These are phyloP conservation scores for Sporothrix sp. DNA, from an alignment of 2,329 filamentous ascomycete genomes.

Conservation along the genomic window DNA sequence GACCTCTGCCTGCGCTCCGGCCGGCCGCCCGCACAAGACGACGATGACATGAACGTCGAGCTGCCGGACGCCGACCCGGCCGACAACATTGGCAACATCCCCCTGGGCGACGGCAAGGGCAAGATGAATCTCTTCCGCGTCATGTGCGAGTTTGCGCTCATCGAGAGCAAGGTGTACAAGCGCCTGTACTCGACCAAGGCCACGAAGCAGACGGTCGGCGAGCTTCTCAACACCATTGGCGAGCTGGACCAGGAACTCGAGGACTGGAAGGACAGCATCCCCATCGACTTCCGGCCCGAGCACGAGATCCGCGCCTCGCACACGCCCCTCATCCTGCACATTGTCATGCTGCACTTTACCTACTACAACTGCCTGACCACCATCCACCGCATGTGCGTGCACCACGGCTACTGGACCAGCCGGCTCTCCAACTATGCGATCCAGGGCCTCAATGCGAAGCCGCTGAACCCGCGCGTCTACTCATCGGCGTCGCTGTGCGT, in stretches of 20 bases:
- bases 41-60: constrained; percentile 85
- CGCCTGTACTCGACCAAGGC: constrained; percentile 87
- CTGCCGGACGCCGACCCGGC: constrained; percentile 81
- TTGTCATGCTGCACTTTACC: constrained; percentile 88
- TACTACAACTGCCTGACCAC: constrained; percentile 98
- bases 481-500: constrained; percentile 89
- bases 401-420: constrained; percentile 97
- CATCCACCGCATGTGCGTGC: constrained; percentile 96
- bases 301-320: constrained; percentile 90
- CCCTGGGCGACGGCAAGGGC: constrained; percentile 74
- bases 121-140: constrained; percentile 93
- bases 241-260: constrained; percentile 85
- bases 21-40: constrained; percentile 51
- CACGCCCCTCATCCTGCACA: constrained; percentile 85
- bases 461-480: constrained; percentile 88
- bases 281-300: constrained; percentile 92
- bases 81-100: constrained; percentile 92
- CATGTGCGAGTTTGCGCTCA: constrained; percentile 84
- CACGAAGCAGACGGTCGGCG: constrained; percentile 81
- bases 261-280: constrained; percentile 93
- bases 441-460: constrained; percentile 80
- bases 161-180: constrained; percentile 92
- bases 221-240: constrained; percentile 88
- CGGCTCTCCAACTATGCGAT: constrained; percentile 90
- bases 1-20: constrained; percentile 51